Evolutionary conservation across 2,329 filamentous ascomycete genomes (phyloP), one percentile per base, ranked within the genome.

Genomic region (Monosporascus sp.): DNA sequence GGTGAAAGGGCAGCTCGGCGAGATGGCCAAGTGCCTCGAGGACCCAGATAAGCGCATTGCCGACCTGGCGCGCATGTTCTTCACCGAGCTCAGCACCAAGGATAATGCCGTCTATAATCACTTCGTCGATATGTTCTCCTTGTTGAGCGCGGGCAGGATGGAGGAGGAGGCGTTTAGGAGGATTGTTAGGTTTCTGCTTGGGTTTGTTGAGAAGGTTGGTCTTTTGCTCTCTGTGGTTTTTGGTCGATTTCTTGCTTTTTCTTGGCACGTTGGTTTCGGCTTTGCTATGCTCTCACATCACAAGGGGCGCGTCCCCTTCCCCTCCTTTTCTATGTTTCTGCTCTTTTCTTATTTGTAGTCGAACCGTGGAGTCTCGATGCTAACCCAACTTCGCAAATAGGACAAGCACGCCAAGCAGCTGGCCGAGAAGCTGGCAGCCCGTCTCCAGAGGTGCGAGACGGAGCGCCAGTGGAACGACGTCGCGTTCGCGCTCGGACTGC

Each of bases 91-190:
- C 52, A 91, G 92, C 56, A 96, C 91, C 61, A 99, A 99, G 76
- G 94, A 99, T 69, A 99, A 99, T 66, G 94, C 94, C 2, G 90
- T 99, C 2, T 99, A 99, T 72, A 99, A 99, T 69, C 93, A 99
- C 74, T 99, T 99, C 72, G 91, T 99, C 27, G 94, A 99, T 68
- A 97, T 99, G 90, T 99, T 99, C 72, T 93, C 89, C 66, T 75
- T 97, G 59, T 77, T 99, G 47, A 94, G 89, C 53, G 88, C 91
- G 0, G 93, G 95, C 62, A 82, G 82, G 50, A 82, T 99, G 60
- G 85, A 90, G 9, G 93, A 97, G 68, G 90, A 96, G 62, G 84
- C 88, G 24, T 87, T 99, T 72, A 85, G 83, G 68, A 81, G 89
- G 55, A 93, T 99, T 55, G 81, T 99, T 58, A 91, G 90, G 66